phyloP scores from a whole-genome alignment of 805 yeast species.

The Saturnispora hagleri region DNA sequence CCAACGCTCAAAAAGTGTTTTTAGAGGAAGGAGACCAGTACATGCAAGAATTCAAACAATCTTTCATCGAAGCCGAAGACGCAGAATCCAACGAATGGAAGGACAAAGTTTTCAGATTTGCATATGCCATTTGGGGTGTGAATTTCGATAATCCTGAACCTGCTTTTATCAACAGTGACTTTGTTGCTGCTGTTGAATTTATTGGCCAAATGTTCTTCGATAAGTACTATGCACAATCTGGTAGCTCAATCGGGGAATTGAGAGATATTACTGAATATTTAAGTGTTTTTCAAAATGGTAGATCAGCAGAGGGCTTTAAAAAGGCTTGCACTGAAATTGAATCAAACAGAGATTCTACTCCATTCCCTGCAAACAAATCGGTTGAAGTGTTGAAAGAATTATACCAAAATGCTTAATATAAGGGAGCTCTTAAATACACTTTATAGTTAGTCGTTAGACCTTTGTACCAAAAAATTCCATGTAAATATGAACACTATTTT shows the following conservation, averaged over 20 bases:
- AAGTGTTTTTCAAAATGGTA: conserved; percentile 30
- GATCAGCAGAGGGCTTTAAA: conserved; percentile 28
- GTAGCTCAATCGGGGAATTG: conserved; percentile 33
- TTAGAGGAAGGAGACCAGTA: conserved; percentile 37
- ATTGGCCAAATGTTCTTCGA: conserved; percentile 61
- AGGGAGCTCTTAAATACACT: not conserved
- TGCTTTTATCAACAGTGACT: conserved; percentile 47
- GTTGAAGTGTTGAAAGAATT: conserved; percentile 5
- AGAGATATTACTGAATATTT: conserved; percentile 30
- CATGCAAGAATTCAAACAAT: conserved; percentile 45
- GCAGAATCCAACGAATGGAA: conserved; percentile 49
- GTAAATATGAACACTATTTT: not conserved
- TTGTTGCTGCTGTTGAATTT: conserved; percentile 56
- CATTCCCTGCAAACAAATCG: conserved; percentile 7
- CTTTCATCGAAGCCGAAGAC: conserved; percentile 47
- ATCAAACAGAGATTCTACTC: conserved; percentile 23
- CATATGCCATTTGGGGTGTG: conserved; percentile 78
- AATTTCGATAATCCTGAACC: conserved; percentile 55
- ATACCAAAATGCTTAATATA: not conserved
- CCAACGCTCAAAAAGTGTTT: conserved; percentile 44
- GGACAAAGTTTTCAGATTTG: conserved; percentile 69
- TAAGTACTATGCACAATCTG: conserved; percentile 32
- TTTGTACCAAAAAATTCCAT: not conserved
- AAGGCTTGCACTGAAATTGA: conserved; percentile 28
- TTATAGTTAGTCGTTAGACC: not conserved